These are phyloP conservation scores for Aspergillus terreus DNA, from an alignment of 2,329 filamentous ascomycete genomes.

Conservation along the genomic window DNA sequence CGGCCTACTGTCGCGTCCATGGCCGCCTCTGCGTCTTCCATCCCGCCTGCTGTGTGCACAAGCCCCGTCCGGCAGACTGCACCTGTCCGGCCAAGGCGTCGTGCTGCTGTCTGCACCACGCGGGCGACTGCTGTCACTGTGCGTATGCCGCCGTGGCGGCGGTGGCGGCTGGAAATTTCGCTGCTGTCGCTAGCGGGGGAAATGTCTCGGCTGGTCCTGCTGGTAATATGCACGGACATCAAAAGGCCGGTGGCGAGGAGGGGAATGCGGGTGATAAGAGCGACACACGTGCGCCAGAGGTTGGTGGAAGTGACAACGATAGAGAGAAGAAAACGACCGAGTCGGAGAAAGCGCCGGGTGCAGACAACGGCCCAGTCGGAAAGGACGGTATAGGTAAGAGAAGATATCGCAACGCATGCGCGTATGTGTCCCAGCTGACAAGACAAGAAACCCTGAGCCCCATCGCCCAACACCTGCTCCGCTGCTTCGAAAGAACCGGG, in stretches of 20 bases:
- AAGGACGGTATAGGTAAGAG: background rate
- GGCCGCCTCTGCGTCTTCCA: constrained; percentile 13
- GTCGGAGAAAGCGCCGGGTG: background rate
- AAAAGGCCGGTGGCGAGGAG: too few relatives aligned
- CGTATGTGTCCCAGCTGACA: background rate
- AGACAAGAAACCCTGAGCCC: background rate
- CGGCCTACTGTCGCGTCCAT: constrained; percentile 3
- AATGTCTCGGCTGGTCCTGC: too few relatives aligned
- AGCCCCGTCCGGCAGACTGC: constrained; percentile 2
- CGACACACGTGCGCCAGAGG: too few relatives aligned
- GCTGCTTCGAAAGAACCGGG: constrained; percentile 10
- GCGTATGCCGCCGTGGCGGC: background rate
- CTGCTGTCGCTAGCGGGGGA: too few relatives aligned
- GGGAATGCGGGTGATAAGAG: too few relatives aligned
- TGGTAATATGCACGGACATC: too few relatives aligned
- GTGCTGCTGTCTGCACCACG: constrained; percentile 20
- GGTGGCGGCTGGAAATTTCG: background rate
- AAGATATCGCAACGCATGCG: background rate
- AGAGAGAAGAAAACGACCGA: background rate
- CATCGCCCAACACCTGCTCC: constrained; percentile 13
- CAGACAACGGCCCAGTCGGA: background rate
- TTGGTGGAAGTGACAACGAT: background rate
- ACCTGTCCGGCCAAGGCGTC: constrained; percentile 13
- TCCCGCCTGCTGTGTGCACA: constrained; percentile 17
- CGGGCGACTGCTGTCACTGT: constrained; percentile 18